Base-by-base conservation (phyloP, 306 rosid species). In the Elaeagnus macrophylla region DNA sequence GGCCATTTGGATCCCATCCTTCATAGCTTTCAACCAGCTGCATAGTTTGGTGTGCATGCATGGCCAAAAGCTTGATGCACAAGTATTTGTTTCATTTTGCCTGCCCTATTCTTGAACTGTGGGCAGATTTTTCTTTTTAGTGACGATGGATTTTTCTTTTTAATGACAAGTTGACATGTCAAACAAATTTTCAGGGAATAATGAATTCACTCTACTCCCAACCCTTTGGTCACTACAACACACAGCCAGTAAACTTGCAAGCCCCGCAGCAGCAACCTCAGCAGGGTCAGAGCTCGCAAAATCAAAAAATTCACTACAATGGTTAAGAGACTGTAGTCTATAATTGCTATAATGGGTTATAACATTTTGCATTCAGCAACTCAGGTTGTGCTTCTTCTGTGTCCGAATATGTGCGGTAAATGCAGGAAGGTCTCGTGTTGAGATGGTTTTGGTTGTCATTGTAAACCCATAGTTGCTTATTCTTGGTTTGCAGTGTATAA, bases 151-250 rank as follows among this genome's bases (percentile, higher is more conserved):
- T 25, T 25, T 25, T 25, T 5, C 32, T 25, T 25, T 25, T 25
- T 25, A 25, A 25, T 25, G 4, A 25, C 2, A 0, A 25, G 2
- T 25, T 25, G 32, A 25, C 32, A n/a, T n/a, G 32, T 1, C 4
- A 25, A 25, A 9, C 9, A 43, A 6, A 66, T 45, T 47, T 68
- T 67, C 85, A 88, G 99, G 93, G 87, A 51, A 53, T 72, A 60
- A 81, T 93, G 96, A 84, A 68, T 59, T 81, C 99, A 50, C 94
- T 93, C 39, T 93, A 93, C 73, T 93, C 96, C 36, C 99, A 93
- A 77, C 95, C 99, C 51, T 93, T 84, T 71, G 81, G 90, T 37
- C 99, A 93, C 51, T 93, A 93, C 86, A 93, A 81, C 79, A 75
- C 99, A 7, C 99, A 87, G 72, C 89, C 95, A 12, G 72, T 77